Base-by-base conservation (phyloP, 1,284 basidiomycete genomes). In the Lentinula novae-zelandiae region DNA sequence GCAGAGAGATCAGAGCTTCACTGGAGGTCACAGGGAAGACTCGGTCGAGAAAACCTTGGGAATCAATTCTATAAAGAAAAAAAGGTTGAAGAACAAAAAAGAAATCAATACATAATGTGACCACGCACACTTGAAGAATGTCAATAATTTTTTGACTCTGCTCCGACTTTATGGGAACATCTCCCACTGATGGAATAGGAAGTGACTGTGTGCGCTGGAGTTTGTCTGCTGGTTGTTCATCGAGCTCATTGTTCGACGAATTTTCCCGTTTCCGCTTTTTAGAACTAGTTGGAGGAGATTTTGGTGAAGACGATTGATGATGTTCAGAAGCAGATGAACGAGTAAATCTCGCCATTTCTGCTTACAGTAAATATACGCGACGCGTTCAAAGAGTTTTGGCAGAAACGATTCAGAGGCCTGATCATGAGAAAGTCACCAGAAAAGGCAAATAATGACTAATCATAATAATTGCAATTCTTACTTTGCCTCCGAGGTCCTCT, bases 21-120 rank as follows among this genome's bases (percentile, higher is more conserved):
- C 73, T 72, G 1, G 73, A 68, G 15, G 75, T 71, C 15, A 85
- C 73, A 20, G 86, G 83, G 69, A 89, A 88, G 64, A 90, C 87
- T 67, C 90, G 85, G 78, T 92, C 89, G n/a, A 93, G 83, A 3
- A 92, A 77, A 57, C 85, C 87, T 66, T 90, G 89, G 0, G 79
- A 80, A 70, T 92, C 90, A 61, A 84, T 76, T 67, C 88, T 90
- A 69, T 33, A 6, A 50, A 62, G 58, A 38, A 50, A 38, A 48
- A 64, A 53, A 61, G 66, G 53, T 38, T 49, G 10, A 57, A 60
- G 52, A 53, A 39, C 13, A 36, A 54, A 53, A 49, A 58, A 53
- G 55, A 51, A 53, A 53, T 27, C 27, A 27, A 27, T 27, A 7
- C 59, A 56, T 33, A 49, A 46, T 50, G 57, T 53, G 31, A 57